These are phyloP conservation scores for Diaporthe citri DNA, from an alignment of 2,329 filamentous ascomycete genomes.

Conservation along the genomic window DNA sequence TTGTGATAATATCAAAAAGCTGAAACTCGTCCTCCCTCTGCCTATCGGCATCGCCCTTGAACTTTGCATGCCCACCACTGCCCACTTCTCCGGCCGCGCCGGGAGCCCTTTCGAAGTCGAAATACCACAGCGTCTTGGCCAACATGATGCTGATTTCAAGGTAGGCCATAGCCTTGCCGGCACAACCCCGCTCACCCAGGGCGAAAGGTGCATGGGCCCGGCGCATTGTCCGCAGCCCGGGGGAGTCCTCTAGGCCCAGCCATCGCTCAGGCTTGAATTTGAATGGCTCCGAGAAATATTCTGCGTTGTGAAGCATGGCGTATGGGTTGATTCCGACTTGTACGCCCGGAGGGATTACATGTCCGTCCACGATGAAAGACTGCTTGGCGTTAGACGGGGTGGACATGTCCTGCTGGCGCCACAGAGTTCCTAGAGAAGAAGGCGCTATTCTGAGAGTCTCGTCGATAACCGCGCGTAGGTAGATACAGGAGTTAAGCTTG, in stretches of 20 bases:
- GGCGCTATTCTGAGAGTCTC: not conserved
- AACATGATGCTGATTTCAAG: not conserved
- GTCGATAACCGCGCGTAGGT: not conserved
- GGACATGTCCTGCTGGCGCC: not conserved
- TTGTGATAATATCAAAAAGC: slow-evolving; percentile 2
- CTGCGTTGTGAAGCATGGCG: not conserved
- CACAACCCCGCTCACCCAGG: not conserved
- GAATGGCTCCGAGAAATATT: not conserved
- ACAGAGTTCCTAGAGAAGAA: not conserved
- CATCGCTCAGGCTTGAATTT: not conserved
- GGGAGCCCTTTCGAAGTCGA: not conserved
- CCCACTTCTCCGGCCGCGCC: not conserved
- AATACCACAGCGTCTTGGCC: not conserved
- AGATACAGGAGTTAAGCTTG: not conserved
- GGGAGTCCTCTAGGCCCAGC: not conserved
- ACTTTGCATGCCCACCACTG: not conserved
- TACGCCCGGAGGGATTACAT: not conserved
- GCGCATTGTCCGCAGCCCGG: not conserved
- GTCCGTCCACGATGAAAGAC: not conserved
- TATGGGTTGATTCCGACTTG: not conserved
- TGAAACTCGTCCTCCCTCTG: not conserved
- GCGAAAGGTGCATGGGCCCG: not conserved
- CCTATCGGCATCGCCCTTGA: not conserved
- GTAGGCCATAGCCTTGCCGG: not conserved
- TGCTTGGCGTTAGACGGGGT: not conserved